phyloP scores from a whole-genome alignment of 176 grass and related monocot genomes.

The Avena eriantha region DNA sequence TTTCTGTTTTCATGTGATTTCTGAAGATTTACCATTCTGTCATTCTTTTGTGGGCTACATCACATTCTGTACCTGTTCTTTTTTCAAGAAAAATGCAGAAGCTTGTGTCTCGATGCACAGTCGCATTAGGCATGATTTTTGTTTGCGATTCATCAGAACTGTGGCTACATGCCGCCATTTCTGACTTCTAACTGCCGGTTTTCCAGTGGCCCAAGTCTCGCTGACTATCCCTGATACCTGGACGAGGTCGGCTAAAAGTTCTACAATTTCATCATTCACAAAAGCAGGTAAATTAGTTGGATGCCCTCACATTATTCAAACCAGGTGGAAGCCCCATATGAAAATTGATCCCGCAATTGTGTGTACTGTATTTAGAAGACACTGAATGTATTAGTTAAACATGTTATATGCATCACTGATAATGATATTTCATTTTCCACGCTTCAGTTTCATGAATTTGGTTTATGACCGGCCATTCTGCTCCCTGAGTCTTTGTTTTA shows the following conservation, averaged over 20 bases:
- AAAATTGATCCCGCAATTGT: neutral
- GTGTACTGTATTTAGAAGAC: neutral
- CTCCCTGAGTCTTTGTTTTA: neutral
- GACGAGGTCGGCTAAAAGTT: neutral
- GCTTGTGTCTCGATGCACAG: neutral
- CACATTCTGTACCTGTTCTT: neutral
- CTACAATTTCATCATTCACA: neutral
- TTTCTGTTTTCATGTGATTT: neutral
- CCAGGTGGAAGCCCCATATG: neutral
- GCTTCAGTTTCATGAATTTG: neutral
- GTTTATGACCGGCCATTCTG: neutral
- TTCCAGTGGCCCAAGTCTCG: neutral
- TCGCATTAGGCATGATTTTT: neutral
- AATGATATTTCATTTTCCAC: slow-evolving; percentile 14
- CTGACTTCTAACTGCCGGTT: neutral
- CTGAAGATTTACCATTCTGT: neutral
- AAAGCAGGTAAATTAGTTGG: slow-evolving; percentile 1
- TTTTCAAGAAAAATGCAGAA: neutral
- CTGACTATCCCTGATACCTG: neutral
- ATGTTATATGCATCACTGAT: neutral
- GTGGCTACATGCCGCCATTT: neutral
- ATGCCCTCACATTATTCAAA: slow-evolving; percentile 1
- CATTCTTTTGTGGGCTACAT: neutral
- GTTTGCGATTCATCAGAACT: neutral
- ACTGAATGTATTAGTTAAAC: neutral